phyloP scores from a whole-genome alignment of 202 grass and related monocot species.

The Setaria italica region DNA sequence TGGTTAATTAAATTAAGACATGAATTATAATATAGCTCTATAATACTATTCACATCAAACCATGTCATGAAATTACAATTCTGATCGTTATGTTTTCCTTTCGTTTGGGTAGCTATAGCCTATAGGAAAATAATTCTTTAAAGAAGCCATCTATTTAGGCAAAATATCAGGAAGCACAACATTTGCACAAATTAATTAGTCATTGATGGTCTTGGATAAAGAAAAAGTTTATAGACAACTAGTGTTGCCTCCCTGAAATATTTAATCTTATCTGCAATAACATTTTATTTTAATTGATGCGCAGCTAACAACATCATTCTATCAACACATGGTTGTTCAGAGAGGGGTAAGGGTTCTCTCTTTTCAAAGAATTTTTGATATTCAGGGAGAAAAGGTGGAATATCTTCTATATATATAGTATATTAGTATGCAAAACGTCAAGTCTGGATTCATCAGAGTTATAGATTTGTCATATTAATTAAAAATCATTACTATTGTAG shows the following conservation, averaged over 20 bases:
- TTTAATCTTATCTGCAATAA: background rate
- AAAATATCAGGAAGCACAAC: background rate
- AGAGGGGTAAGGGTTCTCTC: conserved; percentile 67
- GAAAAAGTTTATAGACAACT: background rate
- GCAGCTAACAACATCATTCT: conserved; percentile 85
- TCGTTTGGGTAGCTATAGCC: background rate
- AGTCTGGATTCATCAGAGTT: background rate
- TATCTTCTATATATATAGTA: background rate
- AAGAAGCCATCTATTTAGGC: background rate
- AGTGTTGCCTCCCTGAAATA: background rate
- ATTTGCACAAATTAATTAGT: background rate
- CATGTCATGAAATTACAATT: conserved; percentile 11
- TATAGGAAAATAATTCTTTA: background rate
- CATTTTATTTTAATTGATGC: conserved; percentile 43
- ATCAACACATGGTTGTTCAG: conserved; percentile 89
- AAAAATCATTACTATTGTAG: background rate
- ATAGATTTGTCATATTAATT: background rate
- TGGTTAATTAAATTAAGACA: background rate
- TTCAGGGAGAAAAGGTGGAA: background rate
- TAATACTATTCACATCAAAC: background rate
- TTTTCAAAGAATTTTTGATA: background rate
- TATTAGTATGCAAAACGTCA: background rate
- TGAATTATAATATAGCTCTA: background rate
- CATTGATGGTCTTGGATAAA: background rate
- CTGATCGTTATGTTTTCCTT: background rate